These are phyloP conservation scores for Auriscalpium vulgare DNA, from an alignment of 768 basidiomycete genomes.

Conservation along the genomic window DNA sequence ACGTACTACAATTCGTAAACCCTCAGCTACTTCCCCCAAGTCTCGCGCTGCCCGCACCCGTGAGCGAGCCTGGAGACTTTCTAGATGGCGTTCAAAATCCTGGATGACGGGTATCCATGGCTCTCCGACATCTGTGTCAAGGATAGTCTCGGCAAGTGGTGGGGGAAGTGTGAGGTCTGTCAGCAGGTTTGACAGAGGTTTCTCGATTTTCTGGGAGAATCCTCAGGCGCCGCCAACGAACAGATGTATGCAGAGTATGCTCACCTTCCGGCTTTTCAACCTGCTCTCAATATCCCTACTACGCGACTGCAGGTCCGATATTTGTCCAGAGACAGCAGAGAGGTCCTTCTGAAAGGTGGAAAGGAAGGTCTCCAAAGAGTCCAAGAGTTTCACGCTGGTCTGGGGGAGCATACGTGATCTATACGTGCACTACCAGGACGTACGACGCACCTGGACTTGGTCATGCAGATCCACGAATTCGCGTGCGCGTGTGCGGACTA, in stretches of 20 bases:
- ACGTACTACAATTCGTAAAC: constrained; percentile 80
- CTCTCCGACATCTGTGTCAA: constrained; percentile 82
- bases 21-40: constrained; percentile 76
- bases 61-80: constrained; percentile 58
- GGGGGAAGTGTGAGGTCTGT: constrained; percentile 81
- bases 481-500: constrained; percentile 35
- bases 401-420: constrained; percentile 24
- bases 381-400: constrained; percentile 81
- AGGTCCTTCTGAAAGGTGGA: constrained; percentile 95
- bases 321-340: constrained; percentile 91
- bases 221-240: not conserved
- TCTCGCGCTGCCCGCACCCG: constrained; percentile 85
- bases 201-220: constrained; percentile 69
- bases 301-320: constrained; percentile 85
- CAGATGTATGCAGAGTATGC: constrained; percentile 19
- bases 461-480: constrained; percentile 88
- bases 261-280: constrained; percentile 76
- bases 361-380: constrained; percentile 84
- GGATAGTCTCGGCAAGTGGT: constrained; percentile 59
- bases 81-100: constrained; percentile 75
- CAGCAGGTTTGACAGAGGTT: constrained; percentile 74
- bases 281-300: constrained; percentile 87
- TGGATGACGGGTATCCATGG: constrained; percentile 78
- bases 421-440: not conserved
- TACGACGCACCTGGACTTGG: constrained; percentile 63